Conservation (phyloP, 2,329 filamentous ascomycete genomes). For the Ophiosphaerella korrae region DNA sequence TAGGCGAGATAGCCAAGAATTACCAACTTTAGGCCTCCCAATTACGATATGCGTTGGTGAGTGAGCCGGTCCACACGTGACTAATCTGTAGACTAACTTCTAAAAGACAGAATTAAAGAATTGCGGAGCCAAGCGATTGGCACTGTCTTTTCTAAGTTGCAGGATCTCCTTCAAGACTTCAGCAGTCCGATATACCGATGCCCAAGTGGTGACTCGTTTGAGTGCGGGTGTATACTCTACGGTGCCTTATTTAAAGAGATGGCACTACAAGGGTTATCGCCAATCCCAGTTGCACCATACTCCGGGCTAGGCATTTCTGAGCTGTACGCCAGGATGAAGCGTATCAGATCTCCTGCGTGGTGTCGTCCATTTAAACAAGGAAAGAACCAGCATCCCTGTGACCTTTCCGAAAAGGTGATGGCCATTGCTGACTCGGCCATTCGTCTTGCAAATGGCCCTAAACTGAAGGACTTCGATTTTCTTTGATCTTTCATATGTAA, state of each 20-base stretch:
- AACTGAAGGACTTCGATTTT: not conserved
- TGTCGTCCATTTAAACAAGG: not conserved
- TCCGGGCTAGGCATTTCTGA: constrained; percentile 5
- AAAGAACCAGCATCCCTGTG: not conserved
- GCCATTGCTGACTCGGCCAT: not conserved
- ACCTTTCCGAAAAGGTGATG: not conserved
- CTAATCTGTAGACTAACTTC: constrained; percentile 3
- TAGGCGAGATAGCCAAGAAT: constrained; percentile 1
- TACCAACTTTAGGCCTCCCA: constrained; percentile 6
- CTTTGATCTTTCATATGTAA: too few relatives aligned
- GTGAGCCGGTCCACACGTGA: not conserved
- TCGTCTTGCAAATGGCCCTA: not conserved
- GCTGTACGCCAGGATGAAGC: constrained; percentile 4
- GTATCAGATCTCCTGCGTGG: constrained; percentile 7
- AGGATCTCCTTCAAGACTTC: constrained; percentile 8
- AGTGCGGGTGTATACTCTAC: constrained; percentile 16
- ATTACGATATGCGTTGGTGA: constrained; percentile 8
- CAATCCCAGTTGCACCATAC: constrained; percentile 6
- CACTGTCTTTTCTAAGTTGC: constrained; percentile 6
- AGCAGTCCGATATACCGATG: constrained; percentile 7
- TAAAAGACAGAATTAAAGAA: constrained; percentile 10
- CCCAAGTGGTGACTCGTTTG: constrained; percentile 7
- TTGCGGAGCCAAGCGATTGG: constrained; percentile 3
- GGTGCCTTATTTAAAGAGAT: constrained; percentile 13
- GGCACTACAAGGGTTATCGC: constrained; percentile 6